phyloP scores from a whole-genome alignment of 1,284 basidiomycete species.

The Tranzscheliella williamsii region DNA sequence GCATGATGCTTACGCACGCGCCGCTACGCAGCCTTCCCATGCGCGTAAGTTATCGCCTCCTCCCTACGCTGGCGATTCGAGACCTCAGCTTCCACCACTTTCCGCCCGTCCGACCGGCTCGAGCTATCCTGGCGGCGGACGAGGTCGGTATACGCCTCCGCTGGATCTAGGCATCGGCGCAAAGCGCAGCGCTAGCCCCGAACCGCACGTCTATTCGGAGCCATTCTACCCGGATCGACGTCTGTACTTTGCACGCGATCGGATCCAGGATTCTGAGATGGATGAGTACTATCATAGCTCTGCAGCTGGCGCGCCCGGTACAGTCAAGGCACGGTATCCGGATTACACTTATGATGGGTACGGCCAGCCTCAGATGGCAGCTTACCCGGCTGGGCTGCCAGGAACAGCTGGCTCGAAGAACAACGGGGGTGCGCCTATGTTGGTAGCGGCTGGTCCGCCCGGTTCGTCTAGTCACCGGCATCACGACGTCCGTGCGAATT shows the following conservation, averaged over 20 bases:
- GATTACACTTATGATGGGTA: conserved; percentile 27
- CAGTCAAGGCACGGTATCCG: conserved; percentile 13
- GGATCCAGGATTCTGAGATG: conserved; percentile 35
- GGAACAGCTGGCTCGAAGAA: conserved; percentile 3
- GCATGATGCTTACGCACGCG: conserved; percentile 19
- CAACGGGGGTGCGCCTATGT: conserved; percentile 1
- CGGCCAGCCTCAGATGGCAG: conserved; percentile 17
- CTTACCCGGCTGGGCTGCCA: conserved; percentile 5
- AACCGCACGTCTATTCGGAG: conserved; percentile 18
- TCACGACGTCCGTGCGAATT: not conserved
- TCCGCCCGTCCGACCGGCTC: conserved; percentile 11
- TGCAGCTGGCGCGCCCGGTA: not conserved
- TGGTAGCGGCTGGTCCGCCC: not conserved
- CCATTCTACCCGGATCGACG: conserved; percentile 40
- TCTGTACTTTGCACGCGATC: conserved; percentile 35
- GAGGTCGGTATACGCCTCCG: conserved; percentile 26
- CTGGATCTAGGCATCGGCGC: conserved; percentile 9
- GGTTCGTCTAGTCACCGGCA: conserved; percentile 1
- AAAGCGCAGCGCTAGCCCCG: conserved; percentile 17
- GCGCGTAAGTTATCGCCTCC: conserved; percentile 18
- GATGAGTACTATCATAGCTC: conserved; percentile 36
- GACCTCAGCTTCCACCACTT: conserved; percentile 32
- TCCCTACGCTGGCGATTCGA: conserved; percentile 13
- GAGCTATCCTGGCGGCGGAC: conserved; percentile 5
- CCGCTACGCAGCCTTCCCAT: conserved; percentile 17